A percentile compares a stretch with the other conserved stretches of the same genome.
phyloP scores from a whole-genome alignment of 768 basidiomycete genomes.

The Tylopilus vinaceipallidus region DNA sequence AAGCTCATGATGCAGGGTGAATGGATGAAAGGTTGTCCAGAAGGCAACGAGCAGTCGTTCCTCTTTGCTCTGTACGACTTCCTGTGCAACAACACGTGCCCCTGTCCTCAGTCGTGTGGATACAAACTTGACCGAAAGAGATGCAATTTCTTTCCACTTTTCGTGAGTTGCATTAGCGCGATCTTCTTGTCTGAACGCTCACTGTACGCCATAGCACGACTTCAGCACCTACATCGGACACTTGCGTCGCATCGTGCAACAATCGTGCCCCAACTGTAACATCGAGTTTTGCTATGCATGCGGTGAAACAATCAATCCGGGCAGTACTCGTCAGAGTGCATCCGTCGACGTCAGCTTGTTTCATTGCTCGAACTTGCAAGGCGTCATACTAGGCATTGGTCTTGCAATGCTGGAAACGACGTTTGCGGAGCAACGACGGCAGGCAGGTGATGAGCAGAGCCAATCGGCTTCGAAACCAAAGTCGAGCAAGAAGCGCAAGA shows the following conservation, averaged over 20 bases:
- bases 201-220: conserved; percentile 48
- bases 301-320: conserved; percentile 57
- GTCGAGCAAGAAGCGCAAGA: conserved; percentile 43
- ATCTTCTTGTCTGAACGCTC: conserved; percentile 6
- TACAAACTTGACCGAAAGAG: conserved; percentile 56
- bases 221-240: conserved; percentile 70
- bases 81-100: conserved; percentile 58
- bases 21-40: conserved; percentile 98
- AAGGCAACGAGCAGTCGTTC: conserved; percentile 87
- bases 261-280: conserved; percentile 61
- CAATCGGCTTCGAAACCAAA: conserved; percentile 28
- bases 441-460: conserved; percentile 26
- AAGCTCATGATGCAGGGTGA: conserved; percentile 83
- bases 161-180: conserved; percentile 49
- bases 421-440: conserved; percentile 55
- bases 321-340: conserved; percentile 44
- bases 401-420: conserved; percentile 79
- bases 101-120: conserved; percentile 78
- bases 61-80: conserved; percentile 83
- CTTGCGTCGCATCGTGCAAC: conserved; percentile 54
- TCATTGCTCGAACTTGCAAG: conserved; percentile 89
- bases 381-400: conserved; percentile 88
- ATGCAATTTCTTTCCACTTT: conserved; percentile 79
- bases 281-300: conserved; percentile 72
- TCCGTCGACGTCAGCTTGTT: conserved; percentile 62